These are phyloP conservation scores for Canna indica DNA, from an alignment of 176 grass and related monocot species.

Conservation along the genomic window DNA sequence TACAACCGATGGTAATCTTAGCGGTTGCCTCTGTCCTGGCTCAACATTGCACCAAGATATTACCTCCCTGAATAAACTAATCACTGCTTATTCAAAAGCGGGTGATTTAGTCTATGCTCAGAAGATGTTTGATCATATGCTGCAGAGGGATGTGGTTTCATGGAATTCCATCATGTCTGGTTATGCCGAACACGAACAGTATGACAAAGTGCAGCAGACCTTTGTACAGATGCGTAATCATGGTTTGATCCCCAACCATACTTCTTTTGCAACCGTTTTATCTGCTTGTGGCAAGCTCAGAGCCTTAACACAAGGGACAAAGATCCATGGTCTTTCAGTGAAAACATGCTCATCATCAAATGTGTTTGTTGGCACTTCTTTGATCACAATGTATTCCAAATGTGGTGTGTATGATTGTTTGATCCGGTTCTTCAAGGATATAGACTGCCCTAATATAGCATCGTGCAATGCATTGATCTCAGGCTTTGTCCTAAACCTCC, in stretches of 20 bases:
- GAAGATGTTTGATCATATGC: conserved; percentile 50
- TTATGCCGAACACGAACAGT: conserved; percentile 8
- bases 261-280: conserved; percentile 32
- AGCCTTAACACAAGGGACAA: conserved; percentile 27
- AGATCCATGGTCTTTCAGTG: conserved; percentile 29
- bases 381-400: conserved; percentile 47
- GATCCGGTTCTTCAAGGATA: conserved; percentile 7
- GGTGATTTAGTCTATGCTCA: conserved; percentile 22
- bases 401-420: conserved; percentile 24
- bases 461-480: conserved; percentile 49
- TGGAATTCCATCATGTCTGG: no score
- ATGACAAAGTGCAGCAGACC: neutral
- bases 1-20: no score
- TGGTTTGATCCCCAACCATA: conserved; percentile 20
- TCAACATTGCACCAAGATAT: no score
- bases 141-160: conserved; percentile 23
- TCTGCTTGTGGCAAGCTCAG: conserved; percentile 25
- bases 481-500: conserved; percentile 34
- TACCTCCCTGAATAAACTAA: conserved; percentile 28
- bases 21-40: no score
- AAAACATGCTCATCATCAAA: conserved; percentile 20
- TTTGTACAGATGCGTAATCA: conserved; percentile 21
- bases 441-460: conserved; percentile 27
- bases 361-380: conserved; percentile 51
- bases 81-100: conserved; percentile 2